Evolutionary conservation across 176 grass and related monocot genomes (phyloP), one percentile per base, ranked within the genome.

Genomic region (Ananas comosus): DNA sequence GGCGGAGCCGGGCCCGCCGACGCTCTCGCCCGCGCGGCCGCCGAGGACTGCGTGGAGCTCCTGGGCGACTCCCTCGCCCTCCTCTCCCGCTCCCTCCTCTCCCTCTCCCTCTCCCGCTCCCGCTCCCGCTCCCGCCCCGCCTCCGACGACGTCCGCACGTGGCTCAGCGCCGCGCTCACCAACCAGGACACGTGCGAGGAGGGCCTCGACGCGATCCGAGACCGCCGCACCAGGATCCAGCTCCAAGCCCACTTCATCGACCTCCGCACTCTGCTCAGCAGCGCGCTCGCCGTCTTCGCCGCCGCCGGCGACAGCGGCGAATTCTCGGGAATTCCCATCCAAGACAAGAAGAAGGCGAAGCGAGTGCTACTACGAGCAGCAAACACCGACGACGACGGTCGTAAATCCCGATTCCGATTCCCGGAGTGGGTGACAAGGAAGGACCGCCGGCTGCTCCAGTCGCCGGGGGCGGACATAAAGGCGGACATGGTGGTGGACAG

Each of bases 161-260:
- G 85, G 88, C 81, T 91, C 51, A 85, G 78, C 48, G 85, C 72
- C 6, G 84, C 81, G 13, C 75, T 91, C 75, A 91, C 88, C 49
- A 87, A 85, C 74, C 88, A 91, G 53, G 84, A 87, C 83, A 91
- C 88, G 10, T 92, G 89, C 74, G 71, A 68, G 13, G 82, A 88
- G 16, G 64, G 82, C 24, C 75, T 88, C 65, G 48, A 74, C 2
- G 79, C 78, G 63, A 76, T 70, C 1, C 68, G 25, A 16, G 42
- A 69, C 67, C 59, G 53, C 13, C 18, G 63, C 68, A 2, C 61
- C 51, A 80, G 51, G 50, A 12, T 17, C 25, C 58, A 74, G 50
- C 64, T 72, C 75, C 61, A 51, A 50, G 17, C 56, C 18, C 76
- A 76, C 54, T 48, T 78, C 11, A 52, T 76, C 50, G 82, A 76